Evolutionary conservation across 192 early-diverging fungal genomes (phyloP).

Genomic region (Chytriomyces sp.): DNA sequence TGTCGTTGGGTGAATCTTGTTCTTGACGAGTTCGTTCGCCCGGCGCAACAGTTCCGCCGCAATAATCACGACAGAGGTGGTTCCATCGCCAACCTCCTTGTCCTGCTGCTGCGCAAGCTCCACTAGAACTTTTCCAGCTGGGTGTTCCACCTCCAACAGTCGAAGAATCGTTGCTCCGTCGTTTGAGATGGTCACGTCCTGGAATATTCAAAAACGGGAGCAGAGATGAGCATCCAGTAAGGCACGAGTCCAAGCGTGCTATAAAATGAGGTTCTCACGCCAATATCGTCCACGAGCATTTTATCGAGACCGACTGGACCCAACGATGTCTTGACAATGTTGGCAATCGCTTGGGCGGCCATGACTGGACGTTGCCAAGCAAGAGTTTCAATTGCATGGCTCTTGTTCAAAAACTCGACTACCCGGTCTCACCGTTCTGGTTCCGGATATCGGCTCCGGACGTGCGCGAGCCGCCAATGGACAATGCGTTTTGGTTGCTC

Average conservation of each 20-base stretch:
- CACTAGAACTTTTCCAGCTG: conserved; percentile 93
- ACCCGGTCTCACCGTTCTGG: conserved; percentile 82
- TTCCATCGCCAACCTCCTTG: conserved; percentile 99
- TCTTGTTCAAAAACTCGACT: not conserved
- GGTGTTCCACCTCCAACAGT: conserved; percentile 98
- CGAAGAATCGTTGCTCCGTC: conserved; percentile 98
- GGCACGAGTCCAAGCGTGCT: not conserved
- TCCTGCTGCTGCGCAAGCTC: conserved; percentile 99
- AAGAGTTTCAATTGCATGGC: conserved; percentile 21
- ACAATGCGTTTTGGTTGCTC: conserved; percentile 60
- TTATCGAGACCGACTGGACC: conserved; percentile 99
- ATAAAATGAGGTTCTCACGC: conserved; percentile 58
- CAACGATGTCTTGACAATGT: conserved; percentile 98
- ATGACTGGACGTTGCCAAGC: conserved; percentile 69
- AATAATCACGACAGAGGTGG: conserved; percentile 98
- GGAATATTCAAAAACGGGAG: not conserved
- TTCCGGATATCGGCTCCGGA: conserved; percentile 89
- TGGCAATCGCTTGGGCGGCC: conserved; percentile 93
- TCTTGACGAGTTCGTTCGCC: conserved; percentile 97
- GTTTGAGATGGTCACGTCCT: conserved; percentile 99
- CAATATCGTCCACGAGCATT: conserved; percentile 99
- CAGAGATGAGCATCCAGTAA: not conserved
- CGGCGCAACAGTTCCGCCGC: conserved; percentile 95
- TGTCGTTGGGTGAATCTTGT: conserved; percentile 98
- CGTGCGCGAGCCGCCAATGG: conserved; percentile 86